These are phyloP conservation scores for Balamuthia mandrillaris DNA, from an alignment of 208 protist species.

Conservation along the genomic window DNA sequence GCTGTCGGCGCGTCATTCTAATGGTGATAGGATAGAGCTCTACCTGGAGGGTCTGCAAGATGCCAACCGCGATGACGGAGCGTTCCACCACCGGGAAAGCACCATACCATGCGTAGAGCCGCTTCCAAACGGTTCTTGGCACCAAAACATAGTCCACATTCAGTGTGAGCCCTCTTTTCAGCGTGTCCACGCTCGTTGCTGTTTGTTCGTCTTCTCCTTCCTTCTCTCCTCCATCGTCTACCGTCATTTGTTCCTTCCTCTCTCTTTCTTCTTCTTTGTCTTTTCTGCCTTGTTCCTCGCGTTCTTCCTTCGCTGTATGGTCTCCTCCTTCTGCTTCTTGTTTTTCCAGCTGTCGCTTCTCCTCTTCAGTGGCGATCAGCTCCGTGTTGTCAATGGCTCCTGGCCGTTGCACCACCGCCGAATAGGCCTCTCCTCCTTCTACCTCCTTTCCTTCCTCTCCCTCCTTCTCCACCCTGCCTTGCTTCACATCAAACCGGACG, in stretches of 20 bases:
- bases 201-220: neutral
- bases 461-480: neutral
- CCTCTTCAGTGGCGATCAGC: neutral
- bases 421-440: neutral
- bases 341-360: neutral
- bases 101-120: neutral
- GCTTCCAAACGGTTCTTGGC: neutral
- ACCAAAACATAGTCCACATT: neutral
- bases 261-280: neutral
- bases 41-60: neutral
- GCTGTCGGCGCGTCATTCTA: neutral
- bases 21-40: conserved; percentile 22
- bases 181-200: neutral
- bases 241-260: neutral
- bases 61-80: neutral
- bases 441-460: neutral
- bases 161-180: neutral
- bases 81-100: neutral
- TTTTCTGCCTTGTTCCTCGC: neutral
- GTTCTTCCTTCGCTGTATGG: neutral
- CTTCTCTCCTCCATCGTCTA: neutral
- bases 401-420: neutral
- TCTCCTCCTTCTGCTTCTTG: neutral
- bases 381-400: conserved; percentile 9
- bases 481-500: no score